Evolutionary conservation across 805 yeast species (phyloP).

Genomic region (Starmerella bombicola): DNA sequence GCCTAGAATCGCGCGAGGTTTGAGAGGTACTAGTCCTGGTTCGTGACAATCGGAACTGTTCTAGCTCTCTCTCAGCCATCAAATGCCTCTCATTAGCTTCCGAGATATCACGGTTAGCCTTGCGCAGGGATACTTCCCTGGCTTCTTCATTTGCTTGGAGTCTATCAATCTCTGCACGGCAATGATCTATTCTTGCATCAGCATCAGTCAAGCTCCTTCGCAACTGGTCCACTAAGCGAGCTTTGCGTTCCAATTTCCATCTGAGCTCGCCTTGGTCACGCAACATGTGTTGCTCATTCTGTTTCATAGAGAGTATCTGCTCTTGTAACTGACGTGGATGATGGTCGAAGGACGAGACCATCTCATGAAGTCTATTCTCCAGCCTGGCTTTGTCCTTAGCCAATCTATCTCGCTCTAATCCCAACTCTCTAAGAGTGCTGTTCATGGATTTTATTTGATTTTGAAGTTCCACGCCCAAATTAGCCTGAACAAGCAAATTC

Average conservation of each 20-base stretch:
- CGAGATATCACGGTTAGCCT: constrained; percentile 40
- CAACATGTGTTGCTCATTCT: constrained; percentile 20
- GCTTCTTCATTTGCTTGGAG: constrained; percentile 21
- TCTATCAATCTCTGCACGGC: constrained; percentile 32
- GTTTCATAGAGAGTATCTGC: constrained; percentile 28
- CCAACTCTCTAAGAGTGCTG: constrained; percentile 47
- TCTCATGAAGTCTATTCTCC: constrained; percentile 35
- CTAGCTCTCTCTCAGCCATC: constrained; percentile 41
- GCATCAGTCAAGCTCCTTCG: constrained; percentile 43
- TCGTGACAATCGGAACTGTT: constrained; percentile 22
- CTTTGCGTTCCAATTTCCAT: constrained; percentile 23
- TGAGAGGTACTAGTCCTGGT: background rate
- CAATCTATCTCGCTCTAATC: constrained; percentile 50
- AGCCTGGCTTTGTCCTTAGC: constrained; percentile 38
- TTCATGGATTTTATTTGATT: constrained; percentile 45
- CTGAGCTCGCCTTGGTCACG: constrained; percentile 22
- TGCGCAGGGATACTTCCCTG: constrained; percentile 23
- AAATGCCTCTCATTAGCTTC: constrained; percentile 40
- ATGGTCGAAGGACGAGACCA: constrained; percentile 31
- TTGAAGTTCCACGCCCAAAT: constrained; percentile 7
- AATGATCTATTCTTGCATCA: constrained; percentile 36
- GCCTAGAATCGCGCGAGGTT: background rate
- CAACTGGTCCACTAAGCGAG: constrained; percentile 23
- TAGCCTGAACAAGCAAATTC: constrained; percentile 4
- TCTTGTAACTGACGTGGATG: constrained; percentile 25